A percentile compares a stretch with the other conserved stretches of the same genome.
Evolutionary conservation across 106 monocot species (phyloP).

Genomic region (Gastrodia elata): DNA sequence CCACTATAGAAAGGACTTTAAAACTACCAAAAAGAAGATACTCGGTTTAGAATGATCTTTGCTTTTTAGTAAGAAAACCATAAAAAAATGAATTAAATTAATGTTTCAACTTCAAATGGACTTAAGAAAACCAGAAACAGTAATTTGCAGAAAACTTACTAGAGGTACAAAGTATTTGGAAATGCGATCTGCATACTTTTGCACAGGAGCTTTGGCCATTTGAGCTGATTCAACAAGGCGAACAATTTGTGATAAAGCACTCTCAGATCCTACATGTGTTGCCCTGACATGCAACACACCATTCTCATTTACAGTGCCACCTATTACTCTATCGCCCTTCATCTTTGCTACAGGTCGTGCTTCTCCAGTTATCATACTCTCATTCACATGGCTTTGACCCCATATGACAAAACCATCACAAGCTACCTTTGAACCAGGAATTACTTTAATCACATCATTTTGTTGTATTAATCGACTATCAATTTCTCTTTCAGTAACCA

Average conservation of each 20-base stretch:
- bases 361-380: constrained; percentile 96
- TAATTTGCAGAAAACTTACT: constrained; percentile 27
- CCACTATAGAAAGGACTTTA: background rate
- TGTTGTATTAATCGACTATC: constrained; percentile 20
- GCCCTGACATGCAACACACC: constrained; percentile 73
- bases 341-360: constrained; percentile 73
- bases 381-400: constrained; percentile 88
- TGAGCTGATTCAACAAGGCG: constrained; percentile 87
- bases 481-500: constrained; percentile 14
- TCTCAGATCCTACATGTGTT: constrained; percentile 77
- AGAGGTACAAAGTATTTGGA: constrained; percentile 86
- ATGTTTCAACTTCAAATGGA: background rate
- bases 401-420: constrained; percentile 53
- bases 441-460: constrained; percentile 25
- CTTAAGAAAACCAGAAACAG: background rate
- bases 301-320: constrained; percentile 87
- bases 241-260: constrained; percentile 76
- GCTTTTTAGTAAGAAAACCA: background rate
- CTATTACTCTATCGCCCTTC: constrained; percentile 72
- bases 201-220: constrained; percentile 90
- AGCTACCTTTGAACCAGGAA: constrained; percentile 24
- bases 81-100: background rate
- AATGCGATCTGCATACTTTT: constrained; percentile 85
- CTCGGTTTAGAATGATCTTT: background rate
- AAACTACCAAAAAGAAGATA: background rate